phyloP scores from a whole-genome alignment of 1,284 basidiomycete species.

The Tilletia caries region DNA sequence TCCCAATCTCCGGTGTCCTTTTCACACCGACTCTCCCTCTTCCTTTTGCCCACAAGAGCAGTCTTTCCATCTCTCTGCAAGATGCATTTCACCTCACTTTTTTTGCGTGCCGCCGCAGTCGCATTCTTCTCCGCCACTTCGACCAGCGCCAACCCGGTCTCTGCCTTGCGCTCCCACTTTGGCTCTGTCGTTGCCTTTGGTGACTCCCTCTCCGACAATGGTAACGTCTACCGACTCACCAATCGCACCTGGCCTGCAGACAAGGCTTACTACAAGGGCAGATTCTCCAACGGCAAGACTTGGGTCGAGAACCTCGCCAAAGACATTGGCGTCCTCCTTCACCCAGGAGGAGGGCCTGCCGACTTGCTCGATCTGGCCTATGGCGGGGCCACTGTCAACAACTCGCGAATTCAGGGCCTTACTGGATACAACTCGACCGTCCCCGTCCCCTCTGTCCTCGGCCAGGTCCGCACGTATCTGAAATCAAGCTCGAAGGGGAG shows the following conservation, averaged over 20 bases:
- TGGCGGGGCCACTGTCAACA: conserved; percentile 34
- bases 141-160: not conserved
- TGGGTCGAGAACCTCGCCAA: conserved; percentile 31
- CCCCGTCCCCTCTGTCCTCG: conserved; percentile 23
- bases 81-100: not conserved
- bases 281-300: conserved; percentile 30
- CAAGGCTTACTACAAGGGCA: conserved; percentile 26
- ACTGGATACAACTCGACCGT: conserved; percentile 25
- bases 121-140: not conserved
- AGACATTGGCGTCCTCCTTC: not conserved
- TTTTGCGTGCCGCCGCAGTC: not conserved
- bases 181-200: conserved; percentile 27
- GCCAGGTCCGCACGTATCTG: conserved; percentile 22
- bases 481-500: not conserved
- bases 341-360: not conserved
- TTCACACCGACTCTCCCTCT: too few relatives aligned
- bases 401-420: conserved; percentile 21
- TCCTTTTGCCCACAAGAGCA: not conserved
- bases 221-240: conserved; percentile 28
- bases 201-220: conserved; percentile 34
- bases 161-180: not conserved
- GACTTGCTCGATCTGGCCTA: conserved; percentile 24
- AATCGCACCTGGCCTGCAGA: conserved; percentile 32
- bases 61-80: not conserved
- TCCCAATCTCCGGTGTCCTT: too few relatives aligned